Evolutionary conservation across 2,329 filamentous ascomycete species (phyloP).

Genomic region (Microdochium nivale): DNA sequence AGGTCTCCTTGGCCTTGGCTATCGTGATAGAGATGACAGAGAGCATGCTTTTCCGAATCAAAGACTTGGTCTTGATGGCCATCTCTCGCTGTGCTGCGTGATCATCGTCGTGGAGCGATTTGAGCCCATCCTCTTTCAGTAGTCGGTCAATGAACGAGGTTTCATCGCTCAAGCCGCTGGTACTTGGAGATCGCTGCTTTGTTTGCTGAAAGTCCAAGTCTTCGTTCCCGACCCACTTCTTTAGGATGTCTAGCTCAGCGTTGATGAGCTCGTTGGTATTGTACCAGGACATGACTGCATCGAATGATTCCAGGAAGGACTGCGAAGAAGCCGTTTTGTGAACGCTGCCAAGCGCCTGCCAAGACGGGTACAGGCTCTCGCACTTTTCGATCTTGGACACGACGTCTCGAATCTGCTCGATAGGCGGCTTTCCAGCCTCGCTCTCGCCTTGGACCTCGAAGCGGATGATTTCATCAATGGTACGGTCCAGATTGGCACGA

Average conservation of each 20-base stretch:
- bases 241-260: slow-evolving; percentile 81
- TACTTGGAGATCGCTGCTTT: slow-evolving; percentile 57
- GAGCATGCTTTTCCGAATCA: slow-evolving; percentile 64
- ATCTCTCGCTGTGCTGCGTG: slow-evolving; percentile 23
- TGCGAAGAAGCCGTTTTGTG: slow-evolving; percentile 71
- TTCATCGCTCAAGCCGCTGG: slow-evolving; percentile 74
- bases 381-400: slow-evolving; percentile 86
- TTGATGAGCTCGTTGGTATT: slow-evolving; percentile 96
- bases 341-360: slow-evolving; percentile 61
- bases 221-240: slow-evolving; percentile 94
- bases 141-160: slow-evolving; percentile 90
- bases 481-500: slow-evolving; percentile 60
- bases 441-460: slow-evolving; percentile 93
- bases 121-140: slow-evolving; percentile 90
- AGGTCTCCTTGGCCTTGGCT: slow-evolving; percentile 82
- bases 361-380: slow-evolving; percentile 77
- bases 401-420: slow-evolving; percentile 83
- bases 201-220: slow-evolving; percentile 84
- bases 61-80: slow-evolving; percentile 28
- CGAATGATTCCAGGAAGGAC: slow-evolving; percentile 72
- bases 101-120: slow-evolving; percentile 74
- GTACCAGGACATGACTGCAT: slow-evolving; percentile 90
- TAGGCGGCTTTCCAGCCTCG: slow-evolving; percentile 79
- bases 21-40: slow-evolving; percentile 78
- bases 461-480: slow-evolving; percentile 80